Evolutionary conservation across 805 yeast genomes (phyloP).

Genomic region (Kluyveromyces lactis): DNA sequence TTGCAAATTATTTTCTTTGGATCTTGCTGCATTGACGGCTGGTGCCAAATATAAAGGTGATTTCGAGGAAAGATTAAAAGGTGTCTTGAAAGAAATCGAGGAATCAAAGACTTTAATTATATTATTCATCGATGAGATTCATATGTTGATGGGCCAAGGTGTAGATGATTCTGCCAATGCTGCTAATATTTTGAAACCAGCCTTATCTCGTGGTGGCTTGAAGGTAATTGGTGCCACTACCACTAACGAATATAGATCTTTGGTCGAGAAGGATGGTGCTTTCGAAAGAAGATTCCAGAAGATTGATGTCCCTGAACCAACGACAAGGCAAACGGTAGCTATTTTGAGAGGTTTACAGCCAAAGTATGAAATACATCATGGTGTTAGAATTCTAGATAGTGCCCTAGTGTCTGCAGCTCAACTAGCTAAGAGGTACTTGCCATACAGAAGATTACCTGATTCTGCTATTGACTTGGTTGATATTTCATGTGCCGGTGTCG

Average conservation of each 20-base stretch:
- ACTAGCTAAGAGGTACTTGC: constrained; percentile 85
- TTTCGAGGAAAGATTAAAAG: constrained; percentile 95
- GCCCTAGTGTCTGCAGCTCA: constrained; percentile 93
- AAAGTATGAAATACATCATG: constrained; percentile 94
- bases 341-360: constrained; percentile 93
- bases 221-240: constrained; percentile 99
- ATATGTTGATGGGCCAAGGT: constrained; percentile 99
- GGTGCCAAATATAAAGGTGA: constrained; percentile 99
- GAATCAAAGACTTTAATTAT: constrained; percentile 79
- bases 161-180: constrained; percentile 77
- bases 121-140: constrained; percentile 93
- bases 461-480: constrained; percentile 95
- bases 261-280: constrained; percentile 95
- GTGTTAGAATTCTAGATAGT: constrained; percentile 90
- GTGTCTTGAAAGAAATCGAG: constrained; percentile 90
- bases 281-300: constrained; percentile 98
- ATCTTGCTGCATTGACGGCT: constrained; percentile 93
- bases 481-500: constrained; percentile 94
- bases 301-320: constrained; percentile 92
- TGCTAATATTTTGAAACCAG: constrained; percentile 93
- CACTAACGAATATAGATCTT: constrained; percentile 84
- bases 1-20: constrained; percentile 78
- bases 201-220: constrained; percentile 90
- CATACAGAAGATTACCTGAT: constrained; percentile 93
- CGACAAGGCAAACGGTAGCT: constrained; percentile 87